Percentiles rank a stretch among this genome's conserved stretches.
Evolutionary conservation across 2,329 filamentous ascomycete species (phyloP).

Genomic region (Tolypocladium guangdongense): DNA sequence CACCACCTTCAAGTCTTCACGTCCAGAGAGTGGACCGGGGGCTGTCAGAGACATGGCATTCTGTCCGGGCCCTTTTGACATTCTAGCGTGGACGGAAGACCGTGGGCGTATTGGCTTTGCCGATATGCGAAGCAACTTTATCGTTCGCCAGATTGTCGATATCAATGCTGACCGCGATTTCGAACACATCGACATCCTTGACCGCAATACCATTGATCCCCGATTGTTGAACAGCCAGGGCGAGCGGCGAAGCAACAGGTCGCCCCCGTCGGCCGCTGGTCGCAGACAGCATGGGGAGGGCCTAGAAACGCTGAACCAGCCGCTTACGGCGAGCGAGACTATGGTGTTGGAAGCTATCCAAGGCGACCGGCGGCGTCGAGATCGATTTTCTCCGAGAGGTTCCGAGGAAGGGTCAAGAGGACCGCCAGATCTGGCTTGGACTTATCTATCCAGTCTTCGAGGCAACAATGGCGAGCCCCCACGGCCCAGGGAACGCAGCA

Average conservation of each 20-base stretch:
- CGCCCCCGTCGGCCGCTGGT: slow-evolving; percentile 1
- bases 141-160: slow-evolving; percentile 56
- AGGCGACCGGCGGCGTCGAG: slow-evolving; percentile 39
- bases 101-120: slow-evolving; percentile 64
- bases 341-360: slow-evolving; percentile 46
- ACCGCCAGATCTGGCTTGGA: slow-evolving; percentile 8
- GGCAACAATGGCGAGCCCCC: slow-evolving; percentile 12
- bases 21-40: slow-evolving; percentile 58
- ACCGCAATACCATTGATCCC: slow-evolving; percentile 43
- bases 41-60: slow-evolving; percentile 89
- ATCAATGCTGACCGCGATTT: slow-evolving; percentile 49
- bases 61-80: slow-evolving; percentile 77
- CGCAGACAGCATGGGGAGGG: slow-evolving; percentile 14
- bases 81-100: slow-evolving; percentile 91
- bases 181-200: slow-evolving; percentile 44
- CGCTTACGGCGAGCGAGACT: slow-evolving; percentile 43
- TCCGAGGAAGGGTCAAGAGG: slow-evolving; percentile 11
- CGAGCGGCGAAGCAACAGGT: slow-evolving; percentile 23
- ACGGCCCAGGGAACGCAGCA: slow-evolving; percentile 23
- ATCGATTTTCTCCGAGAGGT: slow-evolving; percentile 23
- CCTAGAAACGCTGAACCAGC: slow-evolving; percentile 35
- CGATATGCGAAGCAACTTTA: slow-evolving; percentile 58
- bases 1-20: slow-evolving; percentile 66
- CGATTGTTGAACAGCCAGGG: slow-evolving; percentile 36
- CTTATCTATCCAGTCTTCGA: slow-evolving; percentile 9